Percentiles rank a stretch among this genome's conserved stretches.
These are phyloP conservation scores for Volvox reticuliferus DNA, from an alignment of 139 green algal species.

Conservation along the genomic window DNA sequence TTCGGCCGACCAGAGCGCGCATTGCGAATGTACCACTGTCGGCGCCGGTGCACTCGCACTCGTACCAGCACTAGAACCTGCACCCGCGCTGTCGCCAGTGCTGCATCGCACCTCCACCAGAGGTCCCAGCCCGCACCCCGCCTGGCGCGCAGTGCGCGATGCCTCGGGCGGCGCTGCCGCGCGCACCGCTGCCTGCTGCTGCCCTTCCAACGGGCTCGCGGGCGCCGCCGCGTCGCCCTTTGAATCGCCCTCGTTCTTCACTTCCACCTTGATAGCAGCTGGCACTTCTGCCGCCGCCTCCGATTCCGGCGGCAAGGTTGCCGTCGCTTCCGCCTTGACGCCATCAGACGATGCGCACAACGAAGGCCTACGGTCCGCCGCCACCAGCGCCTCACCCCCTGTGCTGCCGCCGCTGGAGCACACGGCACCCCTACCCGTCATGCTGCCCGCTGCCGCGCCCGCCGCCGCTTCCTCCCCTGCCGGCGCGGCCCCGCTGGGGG, in stretches of 20 bases:
- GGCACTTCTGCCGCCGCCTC: background rate
- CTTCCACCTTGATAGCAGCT: background rate
- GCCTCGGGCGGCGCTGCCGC: background rate
- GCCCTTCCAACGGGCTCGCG: background rate
- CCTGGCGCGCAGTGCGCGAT: background rate
- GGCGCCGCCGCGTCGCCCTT: background rate
- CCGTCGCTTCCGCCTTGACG: background rate
- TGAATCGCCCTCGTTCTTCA: background rate
- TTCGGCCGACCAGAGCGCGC: conserved; percentile 77
- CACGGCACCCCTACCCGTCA: background rate
- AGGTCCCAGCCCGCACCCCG: conserved; percentile 47
- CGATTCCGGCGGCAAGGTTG: background rate
- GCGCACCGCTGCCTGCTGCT: background rate
- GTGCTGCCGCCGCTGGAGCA: background rate
- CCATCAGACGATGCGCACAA: no score
- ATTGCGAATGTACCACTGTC: conserved; percentile 66
- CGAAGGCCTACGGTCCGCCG: no score
- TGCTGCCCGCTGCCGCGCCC: background rate
- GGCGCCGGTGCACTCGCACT: no score
- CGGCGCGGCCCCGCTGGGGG: background rate
- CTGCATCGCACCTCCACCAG: conserved; percentile 46
- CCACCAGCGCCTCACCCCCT: background rate
- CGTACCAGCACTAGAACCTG: background rate
- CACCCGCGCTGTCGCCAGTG: background rate
- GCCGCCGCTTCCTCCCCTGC: background rate